Conservation (phyloP, 208 protist genomes). For the Leishmania tarentolae region DNA sequence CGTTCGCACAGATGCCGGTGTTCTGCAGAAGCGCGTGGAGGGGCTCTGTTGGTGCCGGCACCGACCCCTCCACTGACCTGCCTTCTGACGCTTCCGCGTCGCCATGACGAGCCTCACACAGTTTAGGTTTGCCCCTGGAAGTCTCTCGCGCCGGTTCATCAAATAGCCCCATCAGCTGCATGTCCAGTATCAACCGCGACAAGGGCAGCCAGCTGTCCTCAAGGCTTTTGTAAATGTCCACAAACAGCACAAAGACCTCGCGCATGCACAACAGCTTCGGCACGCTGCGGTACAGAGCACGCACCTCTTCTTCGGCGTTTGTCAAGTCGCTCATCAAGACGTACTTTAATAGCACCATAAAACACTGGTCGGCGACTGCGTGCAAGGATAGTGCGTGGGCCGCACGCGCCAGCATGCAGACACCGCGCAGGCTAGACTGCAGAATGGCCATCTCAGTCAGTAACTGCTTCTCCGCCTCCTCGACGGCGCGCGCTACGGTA, state of each 20-base stretch:
- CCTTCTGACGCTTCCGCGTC: not conserved
- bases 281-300: constrained; percentile 37
- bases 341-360: constrained; percentile 37
- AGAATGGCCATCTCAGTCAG: constrained; percentile 35
- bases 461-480: constrained; percentile 19
- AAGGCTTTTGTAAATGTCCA: constrained; percentile 31
- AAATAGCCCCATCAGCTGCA: constrained; percentile 53
- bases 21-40: constrained; percentile 33
- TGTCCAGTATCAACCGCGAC: constrained; percentile 34
- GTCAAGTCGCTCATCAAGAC: constrained; percentile 33
- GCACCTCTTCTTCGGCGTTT: constrained; percentile 37
- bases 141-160: not conserved
- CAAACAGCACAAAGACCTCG: constrained; percentile 47
- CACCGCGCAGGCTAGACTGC: constrained; percentile 32
- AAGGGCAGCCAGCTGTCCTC: constrained; percentile 43
- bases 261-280: constrained; percentile 43
- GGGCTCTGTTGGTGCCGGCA: not conserved
- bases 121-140: not conserved
- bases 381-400: constrained; percentile 24
- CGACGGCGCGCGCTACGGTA: constrained; percentile 30
- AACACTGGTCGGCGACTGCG: constrained; percentile 39
- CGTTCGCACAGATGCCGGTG: constrained; percentile 34
- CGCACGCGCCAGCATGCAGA: constrained; percentile 31
- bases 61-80: not conserved
- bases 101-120: not conserved